These are phyloP conservation scores for Tulasnella sp. DNA, from an alignment of 768 basidiomycete species.

Conservation along the genomic window DNA sequence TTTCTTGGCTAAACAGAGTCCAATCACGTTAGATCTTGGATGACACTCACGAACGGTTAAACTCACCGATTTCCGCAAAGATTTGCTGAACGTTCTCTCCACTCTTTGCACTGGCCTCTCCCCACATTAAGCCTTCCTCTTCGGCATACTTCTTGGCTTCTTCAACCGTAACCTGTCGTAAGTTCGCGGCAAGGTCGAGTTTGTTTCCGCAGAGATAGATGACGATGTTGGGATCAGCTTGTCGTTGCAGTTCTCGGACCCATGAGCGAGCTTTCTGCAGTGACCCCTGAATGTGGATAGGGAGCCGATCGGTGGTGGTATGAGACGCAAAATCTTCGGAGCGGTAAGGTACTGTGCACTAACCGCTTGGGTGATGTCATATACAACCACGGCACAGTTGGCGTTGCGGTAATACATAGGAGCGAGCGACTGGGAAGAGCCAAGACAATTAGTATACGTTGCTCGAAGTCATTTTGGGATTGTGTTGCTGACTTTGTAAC, in stretches of 20 bases:
- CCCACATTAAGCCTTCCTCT: slow-evolving; percentile 88
- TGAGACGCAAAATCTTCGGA: neutral
- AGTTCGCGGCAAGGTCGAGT: slow-evolving; percentile 65
- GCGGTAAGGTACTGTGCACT: neutral
- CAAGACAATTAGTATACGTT: neutral
- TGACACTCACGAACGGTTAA: neutral
- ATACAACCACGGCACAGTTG: slow-evolving; percentile 88
- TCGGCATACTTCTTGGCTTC: slow-evolving; percentile 89
- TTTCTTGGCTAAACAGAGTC: slow-evolving; percentile 55
- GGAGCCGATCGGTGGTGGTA: neutral
- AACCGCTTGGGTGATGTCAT: slow-evolving; percentile 81
- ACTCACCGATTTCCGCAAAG: slow-evolving; percentile 73
- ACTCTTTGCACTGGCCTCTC: slow-evolving; percentile 81
- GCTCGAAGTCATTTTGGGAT: neutral
- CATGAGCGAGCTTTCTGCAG: slow-evolving; percentile 92
- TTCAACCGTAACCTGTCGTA: slow-evolving; percentile 70
- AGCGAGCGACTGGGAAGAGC: slow-evolving; percentile 36
- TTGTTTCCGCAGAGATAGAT: slow-evolving; percentile 98
- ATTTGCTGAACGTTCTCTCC: slow-evolving; percentile 80
- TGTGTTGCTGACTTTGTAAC: slow-evolving; percentile 55
- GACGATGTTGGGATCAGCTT: slow-evolving; percentile 93
- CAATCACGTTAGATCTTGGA: neutral
- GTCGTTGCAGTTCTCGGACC: slow-evolving; percentile 94
- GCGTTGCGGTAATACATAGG: slow-evolving; percentile 97
- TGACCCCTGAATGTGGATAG: slow-evolving; percentile 37